These are phyloP conservation scores for Colletotrichum lupini DNA, from an alignment of 2,329 filamentous ascomycete species.

Conservation along the genomic window DNA sequence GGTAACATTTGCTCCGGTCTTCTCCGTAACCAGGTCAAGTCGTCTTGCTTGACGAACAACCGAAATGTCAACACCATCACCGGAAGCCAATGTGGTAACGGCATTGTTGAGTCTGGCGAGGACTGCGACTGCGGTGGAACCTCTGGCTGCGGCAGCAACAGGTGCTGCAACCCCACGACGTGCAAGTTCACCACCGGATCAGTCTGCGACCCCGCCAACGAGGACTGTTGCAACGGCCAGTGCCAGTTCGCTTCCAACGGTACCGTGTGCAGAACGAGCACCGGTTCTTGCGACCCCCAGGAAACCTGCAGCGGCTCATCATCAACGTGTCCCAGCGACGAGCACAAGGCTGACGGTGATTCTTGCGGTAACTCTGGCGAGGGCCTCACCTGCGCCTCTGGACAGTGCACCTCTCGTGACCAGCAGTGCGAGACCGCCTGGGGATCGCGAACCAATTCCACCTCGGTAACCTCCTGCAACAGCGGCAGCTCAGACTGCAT, in stretches of 20 bases:
- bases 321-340: constrained; percentile 80
- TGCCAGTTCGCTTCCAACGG: constrained; percentile 76
- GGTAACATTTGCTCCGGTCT: constrained; percentile 95
- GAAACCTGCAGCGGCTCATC: constrained; percentile 83
- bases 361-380: constrained; percentile 73
- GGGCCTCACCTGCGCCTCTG: constrained; percentile 83
- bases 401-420: constrained; percentile 93
- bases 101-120: constrained; percentile 90
- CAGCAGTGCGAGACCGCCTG: constrained; percentile 89
- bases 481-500: constrained; percentile 70
- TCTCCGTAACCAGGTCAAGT: constrained; percentile 79
- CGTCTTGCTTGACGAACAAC: constrained; percentile 85
- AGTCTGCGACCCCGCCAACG: constrained; percentile 84
- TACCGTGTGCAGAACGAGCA: constrained; percentile 83
- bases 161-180: constrained; percentile 85
- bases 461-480: constrained; percentile 85
- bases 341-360: constrained; percentile 75
- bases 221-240: constrained; percentile 78
- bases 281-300: constrained; percentile 84
- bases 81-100: constrained; percentile 91
- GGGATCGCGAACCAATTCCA: constrained; percentile 77
- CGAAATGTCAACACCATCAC: constrained; percentile 83
- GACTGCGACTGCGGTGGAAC: constrained; percentile 94
- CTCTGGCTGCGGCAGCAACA: constrained; percentile 76
- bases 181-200: constrained; percentile 84